Percentiles rank a stretch among this genome's conserved stretches.
Conservation (phyloP, 345 rosid genomes). For the Populus davidiana region DNA sequence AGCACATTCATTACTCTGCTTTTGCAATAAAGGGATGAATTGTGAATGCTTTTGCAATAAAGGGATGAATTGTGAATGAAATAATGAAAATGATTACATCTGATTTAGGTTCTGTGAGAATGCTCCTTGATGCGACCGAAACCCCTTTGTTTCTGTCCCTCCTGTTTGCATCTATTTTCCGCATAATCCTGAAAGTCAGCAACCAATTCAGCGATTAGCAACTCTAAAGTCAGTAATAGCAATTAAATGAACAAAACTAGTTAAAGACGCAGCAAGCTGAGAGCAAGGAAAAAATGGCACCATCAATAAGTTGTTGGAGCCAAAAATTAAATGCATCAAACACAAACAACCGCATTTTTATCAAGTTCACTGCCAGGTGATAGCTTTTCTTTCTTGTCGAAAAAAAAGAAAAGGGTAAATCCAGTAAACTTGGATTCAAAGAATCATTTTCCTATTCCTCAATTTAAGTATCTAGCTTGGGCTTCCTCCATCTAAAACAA, state of each 20-base stretch:
- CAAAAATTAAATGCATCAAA: background rate
- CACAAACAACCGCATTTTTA: background rate
- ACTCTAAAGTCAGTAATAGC: background rate
- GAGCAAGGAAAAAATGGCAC: background rate
- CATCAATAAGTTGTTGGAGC: no score
- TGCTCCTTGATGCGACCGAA: background rate
- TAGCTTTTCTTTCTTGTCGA: background rate
- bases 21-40: no score
- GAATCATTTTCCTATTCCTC: no score
- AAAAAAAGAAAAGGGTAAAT: background rate
- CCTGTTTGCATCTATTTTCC: constrained; percentile 7
- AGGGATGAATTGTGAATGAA: no score
- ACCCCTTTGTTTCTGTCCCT: background rate
- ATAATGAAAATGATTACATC: background rate
- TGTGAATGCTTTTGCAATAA: no score
- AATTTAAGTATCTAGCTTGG: no score
- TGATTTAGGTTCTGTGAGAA: background rate
- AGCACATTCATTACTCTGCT: no score
- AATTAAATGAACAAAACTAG: background rate
- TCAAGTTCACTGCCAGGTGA: no score
- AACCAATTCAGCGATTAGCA: background rate
- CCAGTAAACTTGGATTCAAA: background rate
- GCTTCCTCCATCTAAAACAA: no score
- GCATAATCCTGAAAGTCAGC: constrained; percentile 12
- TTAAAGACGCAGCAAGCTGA: background rate